Conservation (phyloP, 2,329 filamentous ascomycete genomes). For the Paecilomyces variotii region DNA sequence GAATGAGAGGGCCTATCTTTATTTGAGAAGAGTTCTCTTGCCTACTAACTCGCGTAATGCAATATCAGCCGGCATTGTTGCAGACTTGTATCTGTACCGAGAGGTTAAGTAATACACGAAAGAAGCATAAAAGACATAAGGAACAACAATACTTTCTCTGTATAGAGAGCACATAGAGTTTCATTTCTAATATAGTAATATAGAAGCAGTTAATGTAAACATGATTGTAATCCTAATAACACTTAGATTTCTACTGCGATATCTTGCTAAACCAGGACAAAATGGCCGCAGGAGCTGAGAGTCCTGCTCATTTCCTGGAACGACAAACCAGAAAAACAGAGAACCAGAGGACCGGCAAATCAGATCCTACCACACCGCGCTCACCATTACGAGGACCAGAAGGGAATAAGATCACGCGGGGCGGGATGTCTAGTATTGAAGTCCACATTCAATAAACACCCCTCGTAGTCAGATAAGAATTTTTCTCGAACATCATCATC, state of each 20-base stretch:
- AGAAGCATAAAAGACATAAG: too few relatives aligned
- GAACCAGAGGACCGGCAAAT: neutral
- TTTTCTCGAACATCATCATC: neutral
- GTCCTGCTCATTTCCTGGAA: conserved; percentile 1
- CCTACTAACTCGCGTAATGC: too few relatives aligned
- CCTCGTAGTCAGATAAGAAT: neutral
- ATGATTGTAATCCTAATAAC: neutral
- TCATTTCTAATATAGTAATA: neutral
- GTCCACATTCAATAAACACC: neutral
- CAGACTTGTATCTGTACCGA: too few relatives aligned
- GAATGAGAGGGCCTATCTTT: too few relatives aligned
- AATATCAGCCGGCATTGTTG: too few relatives aligned
- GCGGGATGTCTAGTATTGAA: neutral
- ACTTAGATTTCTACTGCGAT: neutral
- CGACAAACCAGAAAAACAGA: neutral
- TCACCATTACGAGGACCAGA: neutral
- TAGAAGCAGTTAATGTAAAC: neutral
- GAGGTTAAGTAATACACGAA: too few relatives aligned
- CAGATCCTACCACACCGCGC: neutral
- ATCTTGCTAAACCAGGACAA: neutral
- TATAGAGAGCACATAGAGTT: neutral
- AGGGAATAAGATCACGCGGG: neutral
- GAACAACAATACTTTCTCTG: neutral
- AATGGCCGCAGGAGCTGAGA: neutral
- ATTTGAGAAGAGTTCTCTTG: too few relatives aligned